Evolutionary conservation across 2,329 filamentous ascomycete genomes (phyloP), one percentile per base, ranked within the genome.

Genomic region (Samsoniella hepiali): DNA sequence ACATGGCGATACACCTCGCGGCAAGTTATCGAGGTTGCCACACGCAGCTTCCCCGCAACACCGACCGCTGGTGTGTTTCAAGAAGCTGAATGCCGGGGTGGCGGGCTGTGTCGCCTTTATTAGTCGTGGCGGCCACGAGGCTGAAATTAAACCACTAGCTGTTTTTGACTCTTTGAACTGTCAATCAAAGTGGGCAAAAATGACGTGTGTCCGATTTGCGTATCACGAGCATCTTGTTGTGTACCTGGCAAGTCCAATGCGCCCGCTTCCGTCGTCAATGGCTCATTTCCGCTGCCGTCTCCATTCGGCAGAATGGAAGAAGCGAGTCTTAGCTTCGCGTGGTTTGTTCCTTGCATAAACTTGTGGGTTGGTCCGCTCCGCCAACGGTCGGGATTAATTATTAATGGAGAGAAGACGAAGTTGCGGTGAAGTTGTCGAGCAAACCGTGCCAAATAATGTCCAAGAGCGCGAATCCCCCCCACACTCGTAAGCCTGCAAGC

Each of bases 371-470:
- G 44, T 44, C 32, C 22, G 40, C 31, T 38, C 31, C 38, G 27
- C 50, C 38, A 45, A 32, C 38, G 49, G 38, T 27, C 7, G n/a
- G n/a, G 13, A 31, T 60, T 4, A 31, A 44, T 34, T 40, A 22
- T 22, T 22, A 22, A 22, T 22, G 22, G 22, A 22, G 40, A 32
- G 38, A 45, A 45, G 44, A 38, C 31, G 31, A 55, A 56, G 54
- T 56, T 56, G 58, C 50, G 58, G 58, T 62, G 49, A 62, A 54
- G 49, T 61, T 42, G 31, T 51, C n/a, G 31, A 53, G 36, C 45
- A n/a, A 31, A 51, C 29, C 42, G 22, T 22, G 31, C 10, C 15
- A 29, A 55, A 29, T 9, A 45, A 29, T 17, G 29, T 36, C 42
- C 27, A 45, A 3, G 31, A 36, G n/a, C 29, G 32, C 40, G 27